Conservation (phyloP, 805 yeast genomes). For the Starmerella apis region DNA sequence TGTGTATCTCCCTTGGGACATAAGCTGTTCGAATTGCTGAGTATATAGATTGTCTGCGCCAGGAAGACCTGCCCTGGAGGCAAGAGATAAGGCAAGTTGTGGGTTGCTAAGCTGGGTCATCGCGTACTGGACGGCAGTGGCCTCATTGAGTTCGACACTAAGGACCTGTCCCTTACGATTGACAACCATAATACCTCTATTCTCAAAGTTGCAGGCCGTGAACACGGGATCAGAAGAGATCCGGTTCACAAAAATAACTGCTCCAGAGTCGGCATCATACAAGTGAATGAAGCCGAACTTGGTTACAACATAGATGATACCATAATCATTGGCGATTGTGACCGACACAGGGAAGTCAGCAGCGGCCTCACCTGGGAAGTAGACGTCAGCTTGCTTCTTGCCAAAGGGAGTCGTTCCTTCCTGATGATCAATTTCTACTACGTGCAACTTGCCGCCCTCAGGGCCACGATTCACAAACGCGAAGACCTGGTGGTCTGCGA, state of each 20-base stretch:
- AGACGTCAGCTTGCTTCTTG: conserved; percentile 84
- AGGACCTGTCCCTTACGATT: conserved; percentile 93
- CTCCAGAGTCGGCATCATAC: conserved; percentile 87
- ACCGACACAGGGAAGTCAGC: conserved; percentile 94
- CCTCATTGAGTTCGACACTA: conserved; percentile 78
- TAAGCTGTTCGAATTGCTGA: conserved; percentile 81
- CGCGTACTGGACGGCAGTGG: conserved; percentile 79
- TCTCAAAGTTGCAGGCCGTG: conserved; percentile 69
- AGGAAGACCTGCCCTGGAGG: conserved; percentile 91
- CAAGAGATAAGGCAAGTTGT: conserved; percentile 72
- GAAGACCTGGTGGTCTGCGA: conserved; percentile 67
- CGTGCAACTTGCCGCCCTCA: conserved; percentile 75
- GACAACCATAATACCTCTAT: conserved; percentile 80
- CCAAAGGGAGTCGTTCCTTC: conserved; percentile 70
- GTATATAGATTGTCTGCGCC: conserved; percentile 90
- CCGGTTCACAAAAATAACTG: conserved; percentile 87
- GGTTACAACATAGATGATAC: conserved; percentile 79
- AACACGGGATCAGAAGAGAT: conserved; percentile 93
- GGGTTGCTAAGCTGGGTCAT: conserved; percentile 78
- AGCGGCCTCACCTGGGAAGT: conserved; percentile 92
- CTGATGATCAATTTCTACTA: conserved; percentile 92
- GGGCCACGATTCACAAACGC: conserved; percentile 85
- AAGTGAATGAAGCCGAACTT: conserved; percentile 94
- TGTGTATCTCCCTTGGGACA: conserved; percentile 75
- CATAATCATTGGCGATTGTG: conserved; percentile 74